Conservation (phyloP, 1,284 basidiomycete genomes). For the Ceratobasidium sp. region DNA sequence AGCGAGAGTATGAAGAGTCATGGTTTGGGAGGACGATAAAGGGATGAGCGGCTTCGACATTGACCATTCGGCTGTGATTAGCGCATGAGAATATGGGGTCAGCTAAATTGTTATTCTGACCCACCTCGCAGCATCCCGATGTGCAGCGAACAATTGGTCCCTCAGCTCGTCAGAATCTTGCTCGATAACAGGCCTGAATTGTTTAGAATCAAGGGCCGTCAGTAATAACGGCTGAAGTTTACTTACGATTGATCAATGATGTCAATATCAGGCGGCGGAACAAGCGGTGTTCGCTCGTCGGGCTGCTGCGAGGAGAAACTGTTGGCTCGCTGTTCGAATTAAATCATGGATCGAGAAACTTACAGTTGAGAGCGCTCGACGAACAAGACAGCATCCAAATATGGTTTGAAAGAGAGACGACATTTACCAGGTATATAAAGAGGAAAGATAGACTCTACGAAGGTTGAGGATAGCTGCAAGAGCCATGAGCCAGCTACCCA, state of each 20-base stretch:
- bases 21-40: conserved; percentile 26
- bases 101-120: not conserved
- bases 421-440: conserved; percentile 35
- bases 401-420: conserved; percentile 38
- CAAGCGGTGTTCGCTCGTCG: conserved; percentile 32
- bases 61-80: conserved; percentile 26
- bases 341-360: conserved; percentile 4
- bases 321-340: not conserved
- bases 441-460: conserved; percentile 34
- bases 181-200: conserved; percentile 12
- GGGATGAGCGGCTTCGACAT: conserved; percentile 31
- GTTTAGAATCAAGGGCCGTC: not conserved
- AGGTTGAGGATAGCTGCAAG: conserved; percentile 34
- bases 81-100: not conserved
- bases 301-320: conserved; percentile 20
- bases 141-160: conserved; percentile 34
- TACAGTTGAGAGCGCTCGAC: not conserved
- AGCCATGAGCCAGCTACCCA: conserved; percentile 16
- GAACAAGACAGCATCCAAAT: conserved; percentile 35
- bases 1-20: conserved; percentile 32
- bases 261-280: conserved; percentile 9
- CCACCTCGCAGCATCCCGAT: conserved; percentile 28
- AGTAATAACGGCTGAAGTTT: not conserved
- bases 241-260: conserved; percentile 28
- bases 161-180: conserved; percentile 24